These are phyloP conservation scores for Sarcodon aspratus DNA, from an alignment of 768 basidiomycete species.

Conservation along the genomic window DNA sequence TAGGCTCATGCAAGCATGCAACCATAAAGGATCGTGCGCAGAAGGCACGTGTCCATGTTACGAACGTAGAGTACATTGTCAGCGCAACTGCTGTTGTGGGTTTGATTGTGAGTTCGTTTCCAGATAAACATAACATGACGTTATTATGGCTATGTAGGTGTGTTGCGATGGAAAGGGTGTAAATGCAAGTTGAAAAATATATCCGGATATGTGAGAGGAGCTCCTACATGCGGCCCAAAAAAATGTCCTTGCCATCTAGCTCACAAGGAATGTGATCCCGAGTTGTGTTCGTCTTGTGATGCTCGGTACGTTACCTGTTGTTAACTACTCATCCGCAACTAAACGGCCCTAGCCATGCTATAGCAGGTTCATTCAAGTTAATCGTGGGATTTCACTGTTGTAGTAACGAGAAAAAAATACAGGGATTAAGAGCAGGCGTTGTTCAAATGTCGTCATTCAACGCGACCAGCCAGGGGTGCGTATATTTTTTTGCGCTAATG, in stretches of 20 bases:
- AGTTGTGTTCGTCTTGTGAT: constrained; percentile 22
- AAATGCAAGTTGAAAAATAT: constrained; percentile 18
- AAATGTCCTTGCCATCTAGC: constrained; percentile 26
- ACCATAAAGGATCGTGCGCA: constrained; percentile 35
- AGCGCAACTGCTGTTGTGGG: constrained; percentile 36
- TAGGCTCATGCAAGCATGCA: constrained; percentile 20
- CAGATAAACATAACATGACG: neutral
- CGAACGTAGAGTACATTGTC: constrained; percentile 27
- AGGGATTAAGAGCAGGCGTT: constrained; percentile 13
- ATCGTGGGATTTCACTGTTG: neutral
- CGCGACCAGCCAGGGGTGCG: constrained; percentile 11
- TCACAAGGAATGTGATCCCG: constrained; percentile 41
- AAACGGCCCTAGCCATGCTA: neutral
- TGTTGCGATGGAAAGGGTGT: constrained; percentile 31
- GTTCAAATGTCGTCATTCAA: constrained; percentile 20
- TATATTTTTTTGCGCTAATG: neutral
- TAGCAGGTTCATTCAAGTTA: neutral
- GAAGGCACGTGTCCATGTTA: constrained; percentile 28
- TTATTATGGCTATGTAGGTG: constrained; percentile 19
- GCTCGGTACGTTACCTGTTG: neutral
- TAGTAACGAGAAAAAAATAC: neutral
- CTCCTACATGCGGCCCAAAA: neutral
- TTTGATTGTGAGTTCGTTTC: constrained; percentile 21
- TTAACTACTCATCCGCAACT: neutral
- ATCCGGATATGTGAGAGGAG: constrained; percentile 4